phyloP scores from a whole-genome alignment of 345 rosid genomes.

The Rhodamnia argentea region DNA sequence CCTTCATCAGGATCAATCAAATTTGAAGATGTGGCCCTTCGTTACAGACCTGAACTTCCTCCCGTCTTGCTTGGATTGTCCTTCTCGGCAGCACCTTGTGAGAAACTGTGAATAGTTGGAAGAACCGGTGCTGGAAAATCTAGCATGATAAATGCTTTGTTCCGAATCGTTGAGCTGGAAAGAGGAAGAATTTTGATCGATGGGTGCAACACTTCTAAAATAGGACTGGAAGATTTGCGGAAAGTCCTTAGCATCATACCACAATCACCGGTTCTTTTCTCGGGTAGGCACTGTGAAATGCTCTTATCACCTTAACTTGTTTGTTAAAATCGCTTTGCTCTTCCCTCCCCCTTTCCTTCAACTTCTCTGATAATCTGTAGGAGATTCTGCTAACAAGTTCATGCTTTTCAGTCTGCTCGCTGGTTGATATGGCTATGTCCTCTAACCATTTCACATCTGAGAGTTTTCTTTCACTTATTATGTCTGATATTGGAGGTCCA shows the following conservation, averaged over 20 bases:
- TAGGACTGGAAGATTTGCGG: slow-evolving; percentile 70
- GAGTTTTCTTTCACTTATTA: not conserved
- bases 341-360: not conserved
- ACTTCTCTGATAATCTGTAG: not conserved
- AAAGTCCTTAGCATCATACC: slow-evolving; percentile 82
- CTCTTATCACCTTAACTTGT: not conserved
- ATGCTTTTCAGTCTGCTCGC: not conserved
- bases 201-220: slow-evolving; percentile 43
- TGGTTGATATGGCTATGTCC: not conserved
- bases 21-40: slow-evolving; percentile 74
- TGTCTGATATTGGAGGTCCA: not conserved
- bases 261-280: slow-evolving; percentile 91
- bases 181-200: slow-evolving; percentile 77
- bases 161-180: slow-evolving; percentile 76
- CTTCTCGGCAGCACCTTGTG: slow-evolving; percentile 43
- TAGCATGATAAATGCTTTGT: slow-evolving; percentile 86
- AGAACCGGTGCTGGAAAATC: slow-evolving; percentile 98
- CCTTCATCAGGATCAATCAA: slow-evolving; percentile 67
- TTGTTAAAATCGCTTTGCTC: not conserved
- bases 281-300: slow-evolving; percentile 21
- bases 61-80: slow-evolving; percentile 78
- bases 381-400: not conserved
- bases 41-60: slow-evolving; percentile 87
- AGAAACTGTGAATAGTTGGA: slow-evolving; percentile 89
- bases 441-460: not conserved